phyloP scores from a whole-genome alignment of 2,329 filamentous ascomycete genomes.

The Daldinia eschscholtzii region DNA sequence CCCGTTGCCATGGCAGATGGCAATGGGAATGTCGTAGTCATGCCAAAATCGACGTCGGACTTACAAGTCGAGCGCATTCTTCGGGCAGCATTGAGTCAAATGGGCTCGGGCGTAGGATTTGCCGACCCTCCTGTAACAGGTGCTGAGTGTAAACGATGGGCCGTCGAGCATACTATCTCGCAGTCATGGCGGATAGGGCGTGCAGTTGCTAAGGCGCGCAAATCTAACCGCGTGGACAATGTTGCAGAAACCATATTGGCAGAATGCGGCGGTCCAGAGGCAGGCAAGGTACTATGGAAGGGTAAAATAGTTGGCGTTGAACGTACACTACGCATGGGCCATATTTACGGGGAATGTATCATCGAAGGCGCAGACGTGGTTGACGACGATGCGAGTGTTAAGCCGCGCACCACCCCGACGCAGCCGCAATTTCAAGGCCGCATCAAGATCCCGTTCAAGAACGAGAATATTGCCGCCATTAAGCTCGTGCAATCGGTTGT shows the following conservation, averaged over 20 bases:
- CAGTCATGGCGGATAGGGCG: conserved; percentile 71
- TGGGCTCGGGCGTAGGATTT: conserved; percentile 66
- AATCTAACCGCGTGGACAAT: conserved; percentile 62
- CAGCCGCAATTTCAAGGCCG: conserved; percentile 56
- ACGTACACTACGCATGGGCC: conserved; percentile 66
- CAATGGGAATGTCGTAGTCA: conserved; percentile 55
- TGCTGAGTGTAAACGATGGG: conserved; percentile 64
- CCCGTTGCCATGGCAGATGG: conserved; percentile 65
- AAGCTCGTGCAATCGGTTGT: conserved; percentile 47
- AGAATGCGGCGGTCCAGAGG: conserved; percentile 66
- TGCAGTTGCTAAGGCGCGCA: conserved; percentile 65
- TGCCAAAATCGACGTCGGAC: conserved; percentile 63
- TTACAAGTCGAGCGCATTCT: conserved; percentile 63
- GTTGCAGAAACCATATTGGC: conserved; percentile 70
- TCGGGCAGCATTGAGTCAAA: conserved; percentile 65
- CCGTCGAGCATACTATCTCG: conserved; percentile 65
- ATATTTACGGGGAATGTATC: conserved; percentile 70
- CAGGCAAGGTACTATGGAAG: conserved; percentile 70
- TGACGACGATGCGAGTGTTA: conserved; percentile 46
- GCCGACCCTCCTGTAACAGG: conserved; percentile 64
- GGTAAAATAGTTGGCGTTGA: conserved; percentile 74
- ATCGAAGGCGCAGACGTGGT: conserved; percentile 63
- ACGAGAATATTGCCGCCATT: conserved; percentile 76
- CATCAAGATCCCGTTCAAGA: conserved; percentile 78
- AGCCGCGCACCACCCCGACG: not conserved